Percentiles rank a stretch among this genome's conserved stretches.
These are phyloP conservation scores for Letharia columbiana DNA, from an alignment of 495 filamentous ascomycete genomes.

Conservation along the genomic window DNA sequence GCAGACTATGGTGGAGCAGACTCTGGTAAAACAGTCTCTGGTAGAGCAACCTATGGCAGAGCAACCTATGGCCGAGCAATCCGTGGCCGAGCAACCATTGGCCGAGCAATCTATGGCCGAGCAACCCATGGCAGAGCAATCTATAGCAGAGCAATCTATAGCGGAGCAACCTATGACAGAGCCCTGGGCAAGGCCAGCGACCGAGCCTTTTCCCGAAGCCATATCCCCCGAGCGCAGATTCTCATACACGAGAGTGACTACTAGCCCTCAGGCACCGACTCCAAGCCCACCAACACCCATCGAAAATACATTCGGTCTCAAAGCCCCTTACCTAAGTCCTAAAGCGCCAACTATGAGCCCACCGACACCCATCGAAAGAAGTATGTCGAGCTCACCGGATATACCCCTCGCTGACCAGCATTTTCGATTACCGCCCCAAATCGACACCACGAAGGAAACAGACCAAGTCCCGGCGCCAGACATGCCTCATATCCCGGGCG, in stretches of 20 bases:
- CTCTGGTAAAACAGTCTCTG: neutral
- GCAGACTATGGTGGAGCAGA: neutral
- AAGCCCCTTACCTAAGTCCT: conserved; percentile 19
- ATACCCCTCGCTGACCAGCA: conserved; percentile 18
- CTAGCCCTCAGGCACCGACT: conserved; percentile 24
- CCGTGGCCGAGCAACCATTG: neutral
- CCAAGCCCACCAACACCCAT: conserved; percentile 27
- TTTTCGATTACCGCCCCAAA: conserved; percentile 13
- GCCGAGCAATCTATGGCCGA: neutral
- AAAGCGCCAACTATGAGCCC: conserved; percentile 22
- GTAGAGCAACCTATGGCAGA: neutral
- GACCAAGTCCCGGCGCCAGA: neutral
- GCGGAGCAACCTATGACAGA: neutral
- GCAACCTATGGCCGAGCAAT: neutral
- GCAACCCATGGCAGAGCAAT: neutral
- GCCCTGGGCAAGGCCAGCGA: neutral
- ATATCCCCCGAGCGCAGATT: conserved; percentile 14
- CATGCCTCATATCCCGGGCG: neutral
- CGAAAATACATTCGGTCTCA: conserved; percentile 19
- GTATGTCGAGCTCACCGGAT: conserved; percentile 24
- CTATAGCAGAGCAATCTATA: neutral
- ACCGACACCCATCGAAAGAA: conserved; percentile 17
- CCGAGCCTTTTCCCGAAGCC: conserved; percentile 5
- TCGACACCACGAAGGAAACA: conserved; percentile 7
- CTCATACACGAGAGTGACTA: conserved; percentile 15